Conservation (phyloP, 2,329 filamentous ascomycete genomes). For the Arthrobotrys sinensis region DNA sequence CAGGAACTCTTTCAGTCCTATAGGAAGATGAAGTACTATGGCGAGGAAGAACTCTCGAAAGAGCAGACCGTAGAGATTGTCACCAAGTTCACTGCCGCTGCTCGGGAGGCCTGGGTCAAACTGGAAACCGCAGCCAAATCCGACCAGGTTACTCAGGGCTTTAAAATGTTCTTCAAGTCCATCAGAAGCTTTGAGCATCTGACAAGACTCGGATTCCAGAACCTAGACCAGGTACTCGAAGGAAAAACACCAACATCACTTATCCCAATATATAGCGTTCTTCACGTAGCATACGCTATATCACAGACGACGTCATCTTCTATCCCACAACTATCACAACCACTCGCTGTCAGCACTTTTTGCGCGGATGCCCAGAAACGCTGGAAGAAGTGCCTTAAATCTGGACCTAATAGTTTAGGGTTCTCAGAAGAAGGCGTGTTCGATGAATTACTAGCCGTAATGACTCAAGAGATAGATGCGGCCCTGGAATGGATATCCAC, state of each 20-base stretch:
- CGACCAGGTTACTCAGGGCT: constrained; percentile 36
- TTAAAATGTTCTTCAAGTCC: constrained; percentile 52
- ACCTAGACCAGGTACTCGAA: constrained; percentile 48
- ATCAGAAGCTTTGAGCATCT: constrained; percentile 51
- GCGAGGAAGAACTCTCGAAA: constrained; percentile 56
- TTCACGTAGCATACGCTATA: constrained; percentile 57
- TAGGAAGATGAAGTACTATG: constrained; percentile 56
- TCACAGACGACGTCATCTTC: constrained; percentile 49
- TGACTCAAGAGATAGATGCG: constrained; percentile 56
- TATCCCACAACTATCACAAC: constrained; percentile 37
- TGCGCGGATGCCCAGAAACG: constrained; percentile 34
- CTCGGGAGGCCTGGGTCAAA: constrained; percentile 51
- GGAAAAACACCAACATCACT: constrained; percentile 48
- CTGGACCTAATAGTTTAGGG: constrained; percentile 30
- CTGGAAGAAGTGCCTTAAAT: constrained; percentile 53
- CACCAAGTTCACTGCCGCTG: constrained; percentile 50
- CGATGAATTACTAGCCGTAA: constrained; percentile 49
- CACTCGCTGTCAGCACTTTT: constrained; percentile 34
- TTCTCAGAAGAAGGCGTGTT: constrained; percentile 51
- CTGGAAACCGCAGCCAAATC: constrained; percentile 43
- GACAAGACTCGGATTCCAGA: constrained; percentile 51
- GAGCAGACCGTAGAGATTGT: constrained; percentile 52
- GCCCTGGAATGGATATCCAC: constrained; percentile 55
- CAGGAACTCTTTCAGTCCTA: constrained; percentile 58
- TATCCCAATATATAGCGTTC: constrained; percentile 47